Evolutionary conservation across 2,329 filamentous ascomycete genomes (phyloP), one percentile per base, ranked within the genome.

Genomic region (Fonsecaea monophora): DNA sequence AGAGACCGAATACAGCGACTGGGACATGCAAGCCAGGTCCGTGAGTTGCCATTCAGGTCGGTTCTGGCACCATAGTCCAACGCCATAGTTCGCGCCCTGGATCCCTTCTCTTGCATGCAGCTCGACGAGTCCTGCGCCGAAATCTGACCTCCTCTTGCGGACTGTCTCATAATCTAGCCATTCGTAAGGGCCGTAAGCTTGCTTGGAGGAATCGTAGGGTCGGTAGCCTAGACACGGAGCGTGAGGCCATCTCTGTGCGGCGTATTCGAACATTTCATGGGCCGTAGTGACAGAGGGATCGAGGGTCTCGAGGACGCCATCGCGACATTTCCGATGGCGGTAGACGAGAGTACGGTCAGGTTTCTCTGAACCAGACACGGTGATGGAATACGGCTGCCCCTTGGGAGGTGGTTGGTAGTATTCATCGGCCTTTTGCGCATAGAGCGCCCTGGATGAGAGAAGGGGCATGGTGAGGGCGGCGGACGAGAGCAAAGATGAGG

Each of bases 11-110:
- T 86, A 98, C 35, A 98, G 87, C 7, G 90, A 87, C 79, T 98
- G 95, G 12, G 93, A 95, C 81, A 92, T 88, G 77, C 91, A 89
- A 45, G 88, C 95, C 75, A 98, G 82, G 83, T 98, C 94, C 64
- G 89, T 87, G 68, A 96, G 88, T 82, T 96, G 92, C 92, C 92
- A 96, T 79, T 96, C 92, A 0, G 92, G 89, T 67, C 92, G 85
- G 79, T 96, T 96, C 78, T 92, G 90, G 74, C 91, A 92, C 92
- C 92, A 96, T 58, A 96, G 80, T 25, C 92, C 92, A 70, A 96
- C 83, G 61, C 90, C 91, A 76, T 91, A 90, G 75, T 90, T 89
- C 56, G 84, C 81, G 4, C 84, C 86, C 12, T 84, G 84, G 53
- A 94, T 83, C 60, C 92, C 91, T 68, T 87, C 82, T 73, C 87